Percentiles rank a stretch among this genome's conserved stretches.
phyloP scores from a whole-genome alignment of 306 rosid species.

The Potentilla sterilis region DNA sequence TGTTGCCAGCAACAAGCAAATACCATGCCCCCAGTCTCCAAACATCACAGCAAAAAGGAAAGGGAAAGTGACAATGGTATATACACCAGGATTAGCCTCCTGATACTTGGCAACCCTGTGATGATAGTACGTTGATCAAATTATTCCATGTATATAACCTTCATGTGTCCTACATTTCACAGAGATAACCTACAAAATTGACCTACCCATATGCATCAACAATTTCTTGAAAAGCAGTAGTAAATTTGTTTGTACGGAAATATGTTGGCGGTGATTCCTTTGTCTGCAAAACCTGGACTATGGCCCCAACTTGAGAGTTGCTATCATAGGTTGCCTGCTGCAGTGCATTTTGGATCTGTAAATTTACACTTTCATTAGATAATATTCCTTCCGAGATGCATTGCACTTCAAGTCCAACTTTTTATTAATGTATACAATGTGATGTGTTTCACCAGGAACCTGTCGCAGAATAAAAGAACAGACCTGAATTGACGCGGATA shows the following conservation, averaged over 20 bases:
- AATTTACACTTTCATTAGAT: slow-evolving; percentile 20
- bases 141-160: not conserved
- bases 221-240: slow-evolving; percentile 74
- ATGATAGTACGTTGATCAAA: slow-evolving; percentile 1
- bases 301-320: slow-evolving; percentile 63
- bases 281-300: slow-evolving; percentile 65
- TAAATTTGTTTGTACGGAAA: slow-evolving; percentile 63
- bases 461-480: slow-evolving; percentile 23
- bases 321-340: slow-evolving; percentile 57
- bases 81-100: slow-evolving; percentile 81
- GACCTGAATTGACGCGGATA: slow-evolving; percentile 74
- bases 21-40: slow-evolving; percentile 89
- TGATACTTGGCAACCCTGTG: slow-evolving; percentile 73
- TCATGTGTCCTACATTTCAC: not conserved
- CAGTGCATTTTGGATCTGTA: slow-evolving; percentile 55
- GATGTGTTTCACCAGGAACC: slow-evolving; percentile 15
- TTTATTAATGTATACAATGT: not conserved
- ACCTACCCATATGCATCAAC: slow-evolving; percentile 89
- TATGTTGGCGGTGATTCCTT: slow-evolving; percentile 71
- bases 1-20: slow-evolving; percentile 71
- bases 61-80: slow-evolving; percentile 66
- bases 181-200: not conserved
- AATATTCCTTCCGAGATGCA: not conserved
- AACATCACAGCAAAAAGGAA: slow-evolving; percentile 92
- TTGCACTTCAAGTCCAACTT: not conserved